Percentiles rank a stretch among this genome's conserved stretches.
phyloP scores from a whole-genome alignment of 2,329 filamentous ascomycete species.

The Talaromyces sp. region DNA sequence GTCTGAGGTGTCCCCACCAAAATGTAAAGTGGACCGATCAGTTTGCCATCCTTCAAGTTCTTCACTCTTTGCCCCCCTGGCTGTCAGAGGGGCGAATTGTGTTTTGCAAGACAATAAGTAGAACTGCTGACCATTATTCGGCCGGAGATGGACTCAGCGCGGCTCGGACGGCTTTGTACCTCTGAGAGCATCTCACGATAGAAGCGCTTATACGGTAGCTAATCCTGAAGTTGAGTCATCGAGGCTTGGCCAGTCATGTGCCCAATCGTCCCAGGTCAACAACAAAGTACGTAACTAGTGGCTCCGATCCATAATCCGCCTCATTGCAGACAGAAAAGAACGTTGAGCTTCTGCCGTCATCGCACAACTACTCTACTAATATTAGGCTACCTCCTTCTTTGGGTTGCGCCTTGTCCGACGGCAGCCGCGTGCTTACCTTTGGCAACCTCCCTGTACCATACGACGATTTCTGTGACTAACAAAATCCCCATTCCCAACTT shows the following conservation, averaged over 20 bases:
- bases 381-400: background rate
- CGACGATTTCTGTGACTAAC: constrained; percentile 22
- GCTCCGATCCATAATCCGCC: background rate
- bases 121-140: background rate
- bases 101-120: background rate
- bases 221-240: constrained; percentile 1
- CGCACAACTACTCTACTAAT: background rate
- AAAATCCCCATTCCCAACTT: constrained; percentile 11
- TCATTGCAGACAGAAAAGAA: background rate
- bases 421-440: constrained; percentile 1
- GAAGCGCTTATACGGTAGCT: no score
- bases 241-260: constrained; percentile 6
- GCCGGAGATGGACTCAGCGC: background rate
- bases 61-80: background rate
- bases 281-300: background rate
- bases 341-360: background rate
- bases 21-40: background rate
- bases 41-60: background rate
- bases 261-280: background rate
- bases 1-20: background rate
- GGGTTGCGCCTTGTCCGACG: constrained; percentile 6
- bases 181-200: background rate
- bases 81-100: background rate
- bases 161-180: background rate
- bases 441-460: constrained; percentile 11